Conservation (phyloP, 176 grass and related monocot species). For the Triticum dicoccoides region DNA sequence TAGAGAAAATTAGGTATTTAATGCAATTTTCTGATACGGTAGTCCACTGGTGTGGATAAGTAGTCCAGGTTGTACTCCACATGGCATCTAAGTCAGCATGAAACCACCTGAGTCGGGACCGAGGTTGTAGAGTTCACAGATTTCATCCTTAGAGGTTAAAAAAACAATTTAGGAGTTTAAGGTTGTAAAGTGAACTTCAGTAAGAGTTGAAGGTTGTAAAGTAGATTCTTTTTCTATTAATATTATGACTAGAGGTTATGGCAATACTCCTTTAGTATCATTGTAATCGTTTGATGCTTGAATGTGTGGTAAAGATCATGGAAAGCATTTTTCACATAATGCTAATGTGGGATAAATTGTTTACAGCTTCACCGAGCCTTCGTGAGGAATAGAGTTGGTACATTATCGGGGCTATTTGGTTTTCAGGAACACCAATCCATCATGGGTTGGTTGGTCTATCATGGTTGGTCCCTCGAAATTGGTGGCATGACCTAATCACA, state of each 20-base stretch:
- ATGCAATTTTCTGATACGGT: neutral
- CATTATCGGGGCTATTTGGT: neutral
- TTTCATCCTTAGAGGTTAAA: too few species aligned
- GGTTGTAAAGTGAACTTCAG: neutral
- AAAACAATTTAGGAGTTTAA: neutral
- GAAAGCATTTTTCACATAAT: neutral
- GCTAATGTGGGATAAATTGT: constrained; percentile 3
- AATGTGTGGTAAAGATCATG: neutral
- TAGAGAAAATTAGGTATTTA: neutral
- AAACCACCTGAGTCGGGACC: neutral
- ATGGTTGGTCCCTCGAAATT: neutral
- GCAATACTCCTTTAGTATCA: neutral
- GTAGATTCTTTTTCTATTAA: too few species aligned
- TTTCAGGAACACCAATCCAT: neutral
- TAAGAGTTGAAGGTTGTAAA: neutral
- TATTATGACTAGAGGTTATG: neutral
- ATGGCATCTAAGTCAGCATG: neutral
- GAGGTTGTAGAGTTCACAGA: neutral
- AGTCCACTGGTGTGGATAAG: neutral
- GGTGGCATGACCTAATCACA: neutral
- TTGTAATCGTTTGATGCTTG: neutral
- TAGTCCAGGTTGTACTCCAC: neutral
- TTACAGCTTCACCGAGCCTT: neutral
- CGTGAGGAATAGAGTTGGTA: neutral
- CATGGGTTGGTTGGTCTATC: neutral